These are phyloP conservation scores for Podaxis rugospora DNA, from an alignment of 768 basidiomycete genomes.

Conservation along the genomic window DNA sequence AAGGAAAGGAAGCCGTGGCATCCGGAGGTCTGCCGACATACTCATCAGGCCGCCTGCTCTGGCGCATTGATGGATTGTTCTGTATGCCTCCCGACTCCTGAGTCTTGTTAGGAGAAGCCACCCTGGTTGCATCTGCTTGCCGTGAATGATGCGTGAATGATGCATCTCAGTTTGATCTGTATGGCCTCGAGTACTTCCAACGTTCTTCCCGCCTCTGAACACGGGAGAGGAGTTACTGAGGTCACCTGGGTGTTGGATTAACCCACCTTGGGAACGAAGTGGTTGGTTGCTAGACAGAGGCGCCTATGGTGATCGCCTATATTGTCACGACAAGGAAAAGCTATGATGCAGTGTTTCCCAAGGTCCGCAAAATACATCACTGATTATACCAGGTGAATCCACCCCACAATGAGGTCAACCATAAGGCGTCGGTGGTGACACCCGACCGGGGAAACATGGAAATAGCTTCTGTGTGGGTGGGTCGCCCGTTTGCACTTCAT, in stretches of 20 bases:
- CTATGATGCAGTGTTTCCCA: not conserved
- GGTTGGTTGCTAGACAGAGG: not conserved
- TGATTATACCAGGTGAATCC: not conserved
- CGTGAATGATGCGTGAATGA: not conserved
- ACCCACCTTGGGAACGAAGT: not conserved
- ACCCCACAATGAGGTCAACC: not conserved
- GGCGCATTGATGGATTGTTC: not conserved
- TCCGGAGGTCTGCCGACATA: not conserved
- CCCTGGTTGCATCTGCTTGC: not conserved
- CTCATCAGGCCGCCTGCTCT: not conserved
- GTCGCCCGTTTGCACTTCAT: not conserved
- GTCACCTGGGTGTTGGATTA: not conserved
- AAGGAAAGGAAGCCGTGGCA: not conserved
- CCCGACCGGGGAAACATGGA: not conserved
- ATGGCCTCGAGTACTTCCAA: not conserved
- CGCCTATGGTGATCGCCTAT: not conserved
- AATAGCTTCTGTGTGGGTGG: not conserved
- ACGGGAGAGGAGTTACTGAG: not conserved
- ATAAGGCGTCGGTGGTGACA: not conserved
- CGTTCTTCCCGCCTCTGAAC: not conserved
- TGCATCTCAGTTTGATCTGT: not conserved
- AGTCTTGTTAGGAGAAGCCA: too few relatives aligned
- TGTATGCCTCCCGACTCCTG: not conserved
- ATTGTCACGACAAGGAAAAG: not conserved
- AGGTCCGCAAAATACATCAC: not conserved